Base-by-base conservation (phyloP, 441 rosid species). In the Mallotus repandus region DNA sequence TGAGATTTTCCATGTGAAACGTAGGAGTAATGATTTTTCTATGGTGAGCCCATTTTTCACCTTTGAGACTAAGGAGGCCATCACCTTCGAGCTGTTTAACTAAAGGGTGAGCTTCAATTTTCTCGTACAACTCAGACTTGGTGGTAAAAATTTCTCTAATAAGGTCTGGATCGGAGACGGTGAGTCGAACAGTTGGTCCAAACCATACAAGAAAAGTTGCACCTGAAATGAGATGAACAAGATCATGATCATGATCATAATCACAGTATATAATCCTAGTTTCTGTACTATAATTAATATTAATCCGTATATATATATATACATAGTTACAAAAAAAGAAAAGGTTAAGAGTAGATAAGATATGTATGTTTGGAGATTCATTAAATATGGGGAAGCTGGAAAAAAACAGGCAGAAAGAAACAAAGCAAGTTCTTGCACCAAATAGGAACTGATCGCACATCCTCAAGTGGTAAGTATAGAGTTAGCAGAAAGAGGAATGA, bases 1-100 rank as follows among this genome's bases (percentile, higher is more conserved):
- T 91, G 85, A 96, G 97, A 88, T 96, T 96, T 72, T 96, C 97
- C 97, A 89, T 88, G 66, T 93, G 97, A 81, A 96, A 91, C 45
- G 94, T 86, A 9, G 95, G 98, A 10, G 89, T 71, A 9, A 96
- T 88, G 77, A 91, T 91, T 85, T 87, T 96, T 25, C 98, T 84
- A 71, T 96, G 99, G 80, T 85, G 96, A 86, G 89, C 85, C 99
- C 98, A 96, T 84, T 93, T 93, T 68, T 91, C 89, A 10, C 99
- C 99, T 79, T 90, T 91, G 74, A 91, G 97, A 65, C 95, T 91
- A 0, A 95, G 89, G 22, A 95, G 91, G 8, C 99, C 99, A 53
- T 95, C 95, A 7, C 99, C 99, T 87, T 95, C 99, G 18, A 95
- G 97, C 76, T 90, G 93, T 73, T 85, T 93, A 18, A 95, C 88